phyloP scores from a whole-genome alignment of 768 basidiomycete genomes.

The Trametes cinnabarina region DNA sequence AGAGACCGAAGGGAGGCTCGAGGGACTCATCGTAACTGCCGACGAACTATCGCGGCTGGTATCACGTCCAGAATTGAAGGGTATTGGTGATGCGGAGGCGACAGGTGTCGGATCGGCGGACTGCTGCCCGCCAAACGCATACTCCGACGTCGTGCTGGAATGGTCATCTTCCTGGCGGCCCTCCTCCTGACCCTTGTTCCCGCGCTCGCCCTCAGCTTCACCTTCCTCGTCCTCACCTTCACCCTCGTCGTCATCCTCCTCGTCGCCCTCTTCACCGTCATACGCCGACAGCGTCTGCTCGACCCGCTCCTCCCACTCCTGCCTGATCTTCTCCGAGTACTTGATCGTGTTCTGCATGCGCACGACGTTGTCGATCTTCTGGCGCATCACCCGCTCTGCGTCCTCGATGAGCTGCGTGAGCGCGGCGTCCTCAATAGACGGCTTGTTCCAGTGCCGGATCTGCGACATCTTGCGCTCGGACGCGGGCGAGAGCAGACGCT shows the following conservation, averaged over 20 bases:
- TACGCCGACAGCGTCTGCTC: constrained; percentile 62
- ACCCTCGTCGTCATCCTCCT: constrained; percentile 41
- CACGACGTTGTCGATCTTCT: constrained; percentile 93
- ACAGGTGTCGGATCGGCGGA: constrained; percentile 67
- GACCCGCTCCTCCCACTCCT: constrained; percentile 93
- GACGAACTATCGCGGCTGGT: constrained; percentile 17
- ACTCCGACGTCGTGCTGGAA: constrained; percentile 66
- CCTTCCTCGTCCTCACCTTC: constrained; percentile 27
- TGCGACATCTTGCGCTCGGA: constrained; percentile 86
- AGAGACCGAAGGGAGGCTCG: constrained; percentile 27
- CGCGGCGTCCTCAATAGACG: constrained; percentile 81
- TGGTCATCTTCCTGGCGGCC: constrained; percentile 41
- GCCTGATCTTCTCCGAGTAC: constrained; percentile 95
- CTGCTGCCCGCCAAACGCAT: constrained; percentile 48
- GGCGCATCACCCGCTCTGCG: constrained; percentile 83
- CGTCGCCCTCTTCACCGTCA: constrained; percentile 52
- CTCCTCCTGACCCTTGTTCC: constrained; percentile 22
- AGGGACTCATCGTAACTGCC: constrained; percentile 17
- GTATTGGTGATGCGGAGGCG: constrained; percentile 50
- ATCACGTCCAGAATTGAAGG: constrained; percentile 17
- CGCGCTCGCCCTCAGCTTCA: constrained; percentile 5
- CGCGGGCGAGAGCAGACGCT: constrained; percentile 82
- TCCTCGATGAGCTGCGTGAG: constrained; percentile 82
- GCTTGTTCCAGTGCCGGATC: constrained; percentile 84
- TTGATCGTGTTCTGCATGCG: constrained; percentile 96